A percentile compares a stretch with the other conserved stretches of the same genome.
phyloP scores from a whole-genome alignment of 2,329 filamentous ascomycete species.

The Sporothrix schenckii region DNA sequence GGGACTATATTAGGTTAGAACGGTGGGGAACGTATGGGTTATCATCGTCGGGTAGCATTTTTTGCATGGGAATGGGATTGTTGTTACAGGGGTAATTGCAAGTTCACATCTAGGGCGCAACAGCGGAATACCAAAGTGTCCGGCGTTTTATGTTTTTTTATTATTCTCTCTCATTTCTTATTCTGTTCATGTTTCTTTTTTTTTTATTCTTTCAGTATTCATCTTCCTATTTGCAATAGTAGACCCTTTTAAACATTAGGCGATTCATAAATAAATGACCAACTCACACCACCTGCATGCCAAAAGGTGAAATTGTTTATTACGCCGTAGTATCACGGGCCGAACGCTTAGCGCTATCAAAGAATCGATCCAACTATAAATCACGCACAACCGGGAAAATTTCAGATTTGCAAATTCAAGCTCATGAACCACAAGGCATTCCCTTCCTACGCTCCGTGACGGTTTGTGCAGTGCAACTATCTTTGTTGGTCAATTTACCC shows the following conservation, averaged over 20 bases:
- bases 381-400: background rate
- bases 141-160: background rate
- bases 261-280: background rate
- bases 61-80: background rate
- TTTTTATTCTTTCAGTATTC: no score
- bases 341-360: background rate
- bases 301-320: background rate
- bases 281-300: no score
- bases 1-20: background rate
- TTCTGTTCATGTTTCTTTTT: background rate
- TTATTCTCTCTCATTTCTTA: background rate
- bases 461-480: no score
- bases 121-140: background rate
- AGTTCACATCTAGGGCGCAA: background rate
- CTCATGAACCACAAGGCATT: background rate
- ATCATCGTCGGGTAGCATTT: background rate
- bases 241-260: background rate
- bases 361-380: background rate
- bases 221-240: background rate
- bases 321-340: no score
- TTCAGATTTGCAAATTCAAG: background rate
- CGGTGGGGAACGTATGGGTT: background rate
- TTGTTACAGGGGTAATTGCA: background rate
- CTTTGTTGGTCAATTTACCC: background rate
- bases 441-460: no score